Evolutionary conservation across 768 basidiomycete genomes (phyloP), one percentile per base, ranked within the genome.

Genomic region (Sarcodon sp.): DNA sequence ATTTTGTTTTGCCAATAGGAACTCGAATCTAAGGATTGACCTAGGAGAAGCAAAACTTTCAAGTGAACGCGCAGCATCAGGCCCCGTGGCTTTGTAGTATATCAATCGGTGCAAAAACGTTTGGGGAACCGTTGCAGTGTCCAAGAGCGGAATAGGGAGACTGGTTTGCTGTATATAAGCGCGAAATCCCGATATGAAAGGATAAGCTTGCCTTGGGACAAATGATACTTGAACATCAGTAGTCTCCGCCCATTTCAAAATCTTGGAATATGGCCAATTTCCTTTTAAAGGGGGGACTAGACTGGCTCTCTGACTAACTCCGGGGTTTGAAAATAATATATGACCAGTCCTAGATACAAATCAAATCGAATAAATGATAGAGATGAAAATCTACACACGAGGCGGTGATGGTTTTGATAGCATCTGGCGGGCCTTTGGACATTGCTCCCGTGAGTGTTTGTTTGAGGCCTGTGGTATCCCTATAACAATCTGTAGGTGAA

Each of bases 321-420:
- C 54, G 7, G 59, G 49, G 2, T 70, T 62, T 10, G 65, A 63
- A 46, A 80, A 60, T n/a, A 86, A 63, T 11, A 82, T 47, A 55
- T 86, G 80, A 0, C 83, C 83, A 34, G 77, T 58, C 33, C 83
- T 86, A 46, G 39, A 39, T 13, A 27, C 39, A 9, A 41, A 4
- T 15, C 13, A 16, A 7, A 41, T 15, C 27, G 8, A 13, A 15
- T 41, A 27, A 16, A 8, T 16, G 8, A 41, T 16, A 7, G 13
- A 41, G 21, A 27, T 27, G 39, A 13, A 7, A 13, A 41, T 13
- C 39, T 12, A 54, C 59, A 45, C 43, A 61, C 59, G 56, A 57
- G 37, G 62, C 62, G 13, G 51, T 59, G 27, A 59, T 35, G 1
- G 45, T 50, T 13, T 43, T 44, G 3, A 34, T 7, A 8, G 27